Base-by-base conservation (phyloP, 2,329 filamentous ascomycete genomes). In the Claviceps pusilla region DNA sequence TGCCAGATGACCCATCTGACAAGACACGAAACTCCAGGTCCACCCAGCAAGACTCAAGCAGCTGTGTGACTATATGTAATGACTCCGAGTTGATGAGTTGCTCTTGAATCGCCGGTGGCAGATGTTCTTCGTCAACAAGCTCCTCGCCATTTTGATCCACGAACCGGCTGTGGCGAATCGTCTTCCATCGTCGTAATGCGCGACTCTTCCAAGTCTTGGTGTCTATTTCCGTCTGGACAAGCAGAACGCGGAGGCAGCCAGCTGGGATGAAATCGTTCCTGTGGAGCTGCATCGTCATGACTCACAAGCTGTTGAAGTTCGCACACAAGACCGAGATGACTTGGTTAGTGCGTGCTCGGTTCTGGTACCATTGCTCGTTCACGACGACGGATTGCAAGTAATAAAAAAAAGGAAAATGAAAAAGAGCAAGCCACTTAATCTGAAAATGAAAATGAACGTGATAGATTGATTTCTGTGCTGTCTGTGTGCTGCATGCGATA, bases 41-140 rank as follows among this genome's bases (percentile, higher is more conserved):
- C 1, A 76, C 66, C 76, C 75, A 79, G 19, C 59, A 56, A 1
- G 63, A 63, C 7, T 52, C 49, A 42, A 73, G 68, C 1, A 78
- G 61, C 6, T 46, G 52, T 7, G 55, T 29, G 52, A 65, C 67
- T 1, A 58, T 53, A 4, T 57, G 54, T 11, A 71, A 57, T 14
- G 47, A 47, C 10, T 57, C 50, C 0, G 61, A 57, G 4, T 59
- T 58, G 11, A 72, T 57, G 3, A 75, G 59, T 0, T 50, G 53
- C 1, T 58, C 51, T 52, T 69, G 66, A 12, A 69, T 45, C 7
- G 57, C 53, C 5, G 52, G 19, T 10, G 59, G 56, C 48, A 65
- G 56, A 12, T 48, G 14, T 12, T 55, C 29, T 42, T 45, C 28
- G 28, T 67, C 62, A 33, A 57, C 49, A 11, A 51, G 42, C 7